phyloP scores from a whole-genome alignment of 163 green algal species.

The Chlamydomonas reinhardtii region DNA sequence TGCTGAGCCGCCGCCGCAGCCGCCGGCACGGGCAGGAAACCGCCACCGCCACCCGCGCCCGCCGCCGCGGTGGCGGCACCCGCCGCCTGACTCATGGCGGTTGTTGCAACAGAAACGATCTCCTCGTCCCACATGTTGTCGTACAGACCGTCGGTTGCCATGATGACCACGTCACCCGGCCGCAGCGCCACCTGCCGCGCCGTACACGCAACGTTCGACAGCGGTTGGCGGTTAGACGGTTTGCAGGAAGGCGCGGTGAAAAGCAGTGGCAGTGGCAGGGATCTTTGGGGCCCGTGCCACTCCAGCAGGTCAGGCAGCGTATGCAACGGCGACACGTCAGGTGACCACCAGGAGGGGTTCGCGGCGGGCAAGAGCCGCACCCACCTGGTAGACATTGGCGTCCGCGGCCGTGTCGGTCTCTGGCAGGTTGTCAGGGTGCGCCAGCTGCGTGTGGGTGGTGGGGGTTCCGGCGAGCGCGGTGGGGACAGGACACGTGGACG shows the following conservation, averaged over 20 bases:
- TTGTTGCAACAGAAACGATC: constrained; percentile 49
- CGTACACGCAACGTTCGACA: too few species aligned
- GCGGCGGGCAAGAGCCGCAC: not conserved
- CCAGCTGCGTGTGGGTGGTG: constrained; percentile 30
- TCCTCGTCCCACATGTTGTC: constrained; percentile 95
- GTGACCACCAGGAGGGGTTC: too few species aligned
- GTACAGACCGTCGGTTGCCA: constrained; percentile 95
- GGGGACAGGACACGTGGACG: too few species aligned
- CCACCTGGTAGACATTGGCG: constrained; percentile 54
- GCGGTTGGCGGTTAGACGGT: too few species aligned
- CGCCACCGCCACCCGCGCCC: not conserved
- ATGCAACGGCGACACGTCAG: too few species aligned
- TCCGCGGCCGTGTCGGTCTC: constrained; percentile 65
- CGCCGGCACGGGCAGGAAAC: not conserved
- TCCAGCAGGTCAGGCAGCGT: too few species aligned
- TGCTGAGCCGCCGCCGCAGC: constrained; percentile 25
- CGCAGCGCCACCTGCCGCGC: constrained; percentile 13
- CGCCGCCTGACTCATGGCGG: not conserved
- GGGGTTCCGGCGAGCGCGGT: too few species aligned
- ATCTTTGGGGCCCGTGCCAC: too few species aligned
- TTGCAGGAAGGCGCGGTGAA: too few species aligned
- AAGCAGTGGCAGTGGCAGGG: too few species aligned
- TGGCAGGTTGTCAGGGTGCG: constrained; percentile 53
- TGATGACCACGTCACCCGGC: constrained; percentile 91
- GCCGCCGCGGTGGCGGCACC: not conserved